Evolutionary conservation across 352 stramenopile species (phyloP), one percentile per base, ranked within the genome.

Genomic region (Peronosclerospora sorghi): DNA sequence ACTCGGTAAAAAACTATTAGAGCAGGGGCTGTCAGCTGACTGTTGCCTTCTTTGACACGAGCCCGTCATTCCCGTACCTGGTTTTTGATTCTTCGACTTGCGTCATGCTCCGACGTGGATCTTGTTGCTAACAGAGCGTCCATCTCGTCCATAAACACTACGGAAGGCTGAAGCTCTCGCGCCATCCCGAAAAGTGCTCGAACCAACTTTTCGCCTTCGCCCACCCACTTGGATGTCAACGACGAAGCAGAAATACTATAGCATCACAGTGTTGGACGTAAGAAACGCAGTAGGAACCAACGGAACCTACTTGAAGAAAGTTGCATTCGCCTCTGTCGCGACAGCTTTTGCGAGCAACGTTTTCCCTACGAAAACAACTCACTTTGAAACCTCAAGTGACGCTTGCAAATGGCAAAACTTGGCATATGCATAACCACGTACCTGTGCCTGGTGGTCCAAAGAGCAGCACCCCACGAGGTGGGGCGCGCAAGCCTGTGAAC

Each of bases 201-300:
- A 21, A 98, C 78, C 19, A 98, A 62, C 53, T 98, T 98, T 62
- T 98, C 95, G 18, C 83, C 78, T 58, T 95, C 78, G 4, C 84
- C 84, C 13, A 95, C 79, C 83, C 83, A 95, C 36, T 95, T 95
- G 35, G 74, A 90, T 9, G 84, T 95, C 32, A 95, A 55, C 4
- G 80, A 82, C 4, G 84, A 94, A 8, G 84, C 83, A 4, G 83
- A 94, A 29, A 96, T 86, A 23, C 72, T 93, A n/a, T n/a, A n/a
- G 32, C 45, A 64, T 15, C 23, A 54, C 8, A 39, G n/a, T n/a
- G n/a, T n/a, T n/a, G n/a, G n/a, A n/a, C n/a, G n/a, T n/a, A n/a
- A n/a, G n/a, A n/a, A n/a, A n/a, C n/a, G n/a, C n/a, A n/a, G n/a
- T n/a, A n/a, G n/a, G n/a, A n/a, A n/a, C n/a, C n/a, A n/a, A n/a